Conservation (phyloP, 2,329 filamentous ascomycete species). For the Verticillium nonalfalfae region DNA sequence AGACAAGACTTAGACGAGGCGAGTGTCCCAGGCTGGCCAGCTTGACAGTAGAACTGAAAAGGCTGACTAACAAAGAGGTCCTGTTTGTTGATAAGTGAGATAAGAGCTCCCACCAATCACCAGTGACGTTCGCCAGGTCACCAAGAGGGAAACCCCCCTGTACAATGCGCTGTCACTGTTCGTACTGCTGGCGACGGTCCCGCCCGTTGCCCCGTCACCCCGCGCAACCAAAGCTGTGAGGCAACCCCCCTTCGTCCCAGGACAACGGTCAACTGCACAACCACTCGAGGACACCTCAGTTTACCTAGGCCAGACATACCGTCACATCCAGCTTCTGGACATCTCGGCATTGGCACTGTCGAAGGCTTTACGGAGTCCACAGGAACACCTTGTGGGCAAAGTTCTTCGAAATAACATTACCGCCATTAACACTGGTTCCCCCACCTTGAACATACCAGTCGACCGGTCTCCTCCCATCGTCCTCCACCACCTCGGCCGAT, state of each 20-base stretch:
- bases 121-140: conserved; percentile 1
- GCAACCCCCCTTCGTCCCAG: neutral
- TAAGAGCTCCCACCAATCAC: conserved; percentile 12
- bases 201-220: conserved; percentile 7
- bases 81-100: neutral
- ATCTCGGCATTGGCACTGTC: neutral
- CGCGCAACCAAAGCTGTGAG: conserved; percentile 11
- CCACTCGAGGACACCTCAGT: conserved; percentile 4
- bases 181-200: conserved; percentile 4
- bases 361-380: neutral
- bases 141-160: neutral
- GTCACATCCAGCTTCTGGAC: neutral
- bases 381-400: neutral
- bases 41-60: neutral
- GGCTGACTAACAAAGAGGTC: neutral
- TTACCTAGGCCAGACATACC: neutral
- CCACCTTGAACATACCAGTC: neutral
- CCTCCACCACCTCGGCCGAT: conserved; percentile 1
- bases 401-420: conserved; percentile 1
- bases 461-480: neutral
- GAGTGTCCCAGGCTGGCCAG: no score
- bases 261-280: neutral
- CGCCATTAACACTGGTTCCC: conserved; percentile 1
- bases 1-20: no score
- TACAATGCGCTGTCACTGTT: neutral